phyloP scores from a whole-genome alignment of 805 yeast species.

The Starmerella davenportii region DNA sequence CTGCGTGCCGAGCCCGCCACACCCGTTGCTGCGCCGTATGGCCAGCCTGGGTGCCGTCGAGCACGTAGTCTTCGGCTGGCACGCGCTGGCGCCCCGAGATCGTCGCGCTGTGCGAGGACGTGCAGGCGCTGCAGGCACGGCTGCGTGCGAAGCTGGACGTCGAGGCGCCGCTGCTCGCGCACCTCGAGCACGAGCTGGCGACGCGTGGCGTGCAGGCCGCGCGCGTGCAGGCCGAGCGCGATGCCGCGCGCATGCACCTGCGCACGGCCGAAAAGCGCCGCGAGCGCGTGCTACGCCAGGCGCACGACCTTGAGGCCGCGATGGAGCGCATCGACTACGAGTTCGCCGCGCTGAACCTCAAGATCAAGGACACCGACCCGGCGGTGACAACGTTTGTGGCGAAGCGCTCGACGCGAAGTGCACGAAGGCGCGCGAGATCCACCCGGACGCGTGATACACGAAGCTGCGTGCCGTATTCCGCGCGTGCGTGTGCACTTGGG shows the following conservation, averaged over 20 bases:
- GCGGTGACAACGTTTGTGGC: slow-evolving; percentile 31
- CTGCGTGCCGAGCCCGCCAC: no score
- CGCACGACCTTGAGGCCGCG: slow-evolving; percentile 36
- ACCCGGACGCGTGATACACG: not conserved
- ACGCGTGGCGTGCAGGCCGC: not conserved
- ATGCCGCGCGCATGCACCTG: slow-evolving; percentile 16
- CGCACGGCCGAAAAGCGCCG: slow-evolving; percentile 16
- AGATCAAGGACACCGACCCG: slow-evolving; percentile 51
- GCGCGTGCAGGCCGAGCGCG: slow-evolving; percentile 11
- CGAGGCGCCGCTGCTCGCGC: slow-evolving; percentile 6
- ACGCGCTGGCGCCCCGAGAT: slow-evolving; percentile 12
- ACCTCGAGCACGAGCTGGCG: slow-evolving; percentile 13
- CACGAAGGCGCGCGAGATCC: not conserved
- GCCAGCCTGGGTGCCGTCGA: slow-evolving; percentile 12
- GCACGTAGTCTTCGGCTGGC: slow-evolving; percentile 11
- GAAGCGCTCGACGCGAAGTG: slow-evolving; percentile 21
- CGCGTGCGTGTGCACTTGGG: no score
- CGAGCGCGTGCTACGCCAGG: slow-evolving; percentile 19
- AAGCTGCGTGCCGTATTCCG: not conserved
- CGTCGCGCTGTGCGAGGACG: slow-evolving; percentile 9
- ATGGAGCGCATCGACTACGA: slow-evolving; percentile 48
- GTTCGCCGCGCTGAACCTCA: slow-evolving; percentile 36
- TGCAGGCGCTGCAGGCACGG: slow-evolving; percentile 9
- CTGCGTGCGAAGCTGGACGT: slow-evolving; percentile 6
- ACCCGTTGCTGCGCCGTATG: slow-evolving; percentile 9